phyloP scores from a whole-genome alignment of 2,329 filamentous ascomycete genomes.

The Colletotrichum noveboracense region DNA sequence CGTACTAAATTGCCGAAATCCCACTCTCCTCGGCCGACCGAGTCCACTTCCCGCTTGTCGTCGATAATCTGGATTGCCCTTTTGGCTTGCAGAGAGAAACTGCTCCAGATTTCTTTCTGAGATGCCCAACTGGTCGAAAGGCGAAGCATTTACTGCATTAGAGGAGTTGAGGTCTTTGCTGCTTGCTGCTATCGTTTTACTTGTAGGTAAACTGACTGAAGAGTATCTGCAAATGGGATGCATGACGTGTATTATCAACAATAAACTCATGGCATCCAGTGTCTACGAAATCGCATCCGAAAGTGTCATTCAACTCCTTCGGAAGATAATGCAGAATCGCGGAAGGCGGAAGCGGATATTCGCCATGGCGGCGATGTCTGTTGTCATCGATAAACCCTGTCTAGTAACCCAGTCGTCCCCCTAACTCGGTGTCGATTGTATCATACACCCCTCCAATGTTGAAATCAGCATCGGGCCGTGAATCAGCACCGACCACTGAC shows the following conservation, averaged over 20 bases:
- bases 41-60: neutral
- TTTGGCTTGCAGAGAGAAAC: neutral
- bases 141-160: rapidly evolving
- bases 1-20: neutral
- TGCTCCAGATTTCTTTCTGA: rapidly evolving
- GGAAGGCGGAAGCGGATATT: neutral
- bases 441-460: conserved; percentile 8
- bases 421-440: neutral
- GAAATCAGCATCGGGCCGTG: conserved; percentile 2
- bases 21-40: neutral
- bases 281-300: neutral
- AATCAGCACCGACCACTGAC: neutral
- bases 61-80: neutral
- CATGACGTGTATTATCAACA: neutral
- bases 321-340: neutral
- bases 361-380: neutral
- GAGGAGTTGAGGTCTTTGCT: rapidly evolving
- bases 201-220: neutral
- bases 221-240: neutral
- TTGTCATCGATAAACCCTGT: conserved; percentile 13
- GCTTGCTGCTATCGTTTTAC: no score
- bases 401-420: neutral
- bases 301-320: neutral
- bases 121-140: neutral
- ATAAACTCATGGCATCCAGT: neutral